Conservation (phyloP, 2,329 filamentous ascomycete genomes). For the Dryadomyces sulphureus region DNA sequence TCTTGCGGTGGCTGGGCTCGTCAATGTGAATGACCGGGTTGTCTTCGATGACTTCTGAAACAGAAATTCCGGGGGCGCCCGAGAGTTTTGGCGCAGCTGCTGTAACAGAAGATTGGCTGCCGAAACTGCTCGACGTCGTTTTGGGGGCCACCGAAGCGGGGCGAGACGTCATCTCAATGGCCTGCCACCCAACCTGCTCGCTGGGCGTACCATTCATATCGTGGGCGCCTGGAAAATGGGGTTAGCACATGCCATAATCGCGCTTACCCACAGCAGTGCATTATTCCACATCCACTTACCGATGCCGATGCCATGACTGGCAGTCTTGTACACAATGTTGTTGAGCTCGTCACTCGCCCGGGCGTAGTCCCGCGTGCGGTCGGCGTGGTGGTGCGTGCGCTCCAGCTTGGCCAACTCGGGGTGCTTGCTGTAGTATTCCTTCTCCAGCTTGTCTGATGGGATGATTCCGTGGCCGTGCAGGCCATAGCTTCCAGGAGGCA, state of each 20-base stretch:
- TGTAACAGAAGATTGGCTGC: constrained; percentile 8
- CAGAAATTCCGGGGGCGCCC: constrained; percentile 14
- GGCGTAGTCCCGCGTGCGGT: constrained; percentile 55
- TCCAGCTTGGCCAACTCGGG: constrained; percentile 70
- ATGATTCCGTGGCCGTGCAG: constrained; percentile 74
- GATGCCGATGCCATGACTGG: constrained; percentile 34
- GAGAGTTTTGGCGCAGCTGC: constrained; percentile 18
- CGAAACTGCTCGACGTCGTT: constrained; percentile 6
- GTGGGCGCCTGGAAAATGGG: constrained; percentile 38
- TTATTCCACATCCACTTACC: constrained; percentile 24
- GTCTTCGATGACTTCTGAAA: constrained; percentile 17
- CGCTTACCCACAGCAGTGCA: too few species aligned
- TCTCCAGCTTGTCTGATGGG: constrained; percentile 69
- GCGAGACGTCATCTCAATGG: constrained; percentile 66
- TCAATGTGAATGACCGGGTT: constrained; percentile 58
- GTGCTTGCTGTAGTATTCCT: constrained; percentile 85
- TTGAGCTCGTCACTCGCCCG: constrained; percentile 84
- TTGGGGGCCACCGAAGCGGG: constrained; percentile 10
- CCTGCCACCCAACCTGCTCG: constrained; percentile 81
- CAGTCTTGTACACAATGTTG: constrained; percentile 68
- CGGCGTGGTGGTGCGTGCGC: constrained; percentile 39
- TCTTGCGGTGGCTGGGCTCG: constrained; percentile 36
- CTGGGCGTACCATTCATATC: constrained; percentile 61
- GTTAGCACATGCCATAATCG: not conserved
- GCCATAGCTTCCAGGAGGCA: constrained; percentile 81